Base-by-base conservation (phyloP, 1,284 basidiomycete species). In the Schizophyllum amplum region DNA sequence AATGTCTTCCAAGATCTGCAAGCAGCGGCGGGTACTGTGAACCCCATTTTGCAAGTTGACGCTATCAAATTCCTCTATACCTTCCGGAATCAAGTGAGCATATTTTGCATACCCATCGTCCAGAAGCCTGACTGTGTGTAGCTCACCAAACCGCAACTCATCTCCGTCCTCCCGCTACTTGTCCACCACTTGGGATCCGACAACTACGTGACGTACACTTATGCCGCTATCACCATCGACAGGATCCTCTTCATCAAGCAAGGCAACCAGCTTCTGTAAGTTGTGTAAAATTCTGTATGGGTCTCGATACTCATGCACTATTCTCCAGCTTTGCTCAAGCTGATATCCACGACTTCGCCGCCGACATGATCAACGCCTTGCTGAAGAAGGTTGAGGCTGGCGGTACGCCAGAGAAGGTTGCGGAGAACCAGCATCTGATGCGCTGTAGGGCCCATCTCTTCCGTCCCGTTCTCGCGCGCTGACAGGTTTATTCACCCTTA, bases 401-500 rank as follows among this genome's bases (percentile, higher is more conserved):
- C n/a, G 79, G 79, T 0, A 90, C 92, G 1, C 87, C 96, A 0
- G 92, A 98, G 69, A 97, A 97, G 75, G 83, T 98, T 24, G 93
- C 97, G 0, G 95, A 98, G 70, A 99, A 99, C 67, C 96, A 99
- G 69, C 92, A 97, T 72, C 75, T 98, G 55, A 98, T 98, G 93
- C 95, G 94, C 76, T 97, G 96, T 93, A 63, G 53, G 86, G 69
- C 22, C 21, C 24, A 11, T 42, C 13, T 47, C 22, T 22, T 25
- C 20, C 22, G 46, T 52, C 25, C 27, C 55, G 20, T 51, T 25
- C 49, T 23, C 23, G 4, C n/a, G 6, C 42, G 25, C 21, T 57
- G 20, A n/a, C 25, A 20, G n/a, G 17, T 17, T 54, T 57, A 5
- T 4, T n/a, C 59, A 52, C 15, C 23, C 22, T 24, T 51, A 95